Evolutionary conservation across 352 stramenopile genomes (phyloP), one percentile per base, ranked within the genome.

Genomic region (Pythium dissotocum): DNA sequence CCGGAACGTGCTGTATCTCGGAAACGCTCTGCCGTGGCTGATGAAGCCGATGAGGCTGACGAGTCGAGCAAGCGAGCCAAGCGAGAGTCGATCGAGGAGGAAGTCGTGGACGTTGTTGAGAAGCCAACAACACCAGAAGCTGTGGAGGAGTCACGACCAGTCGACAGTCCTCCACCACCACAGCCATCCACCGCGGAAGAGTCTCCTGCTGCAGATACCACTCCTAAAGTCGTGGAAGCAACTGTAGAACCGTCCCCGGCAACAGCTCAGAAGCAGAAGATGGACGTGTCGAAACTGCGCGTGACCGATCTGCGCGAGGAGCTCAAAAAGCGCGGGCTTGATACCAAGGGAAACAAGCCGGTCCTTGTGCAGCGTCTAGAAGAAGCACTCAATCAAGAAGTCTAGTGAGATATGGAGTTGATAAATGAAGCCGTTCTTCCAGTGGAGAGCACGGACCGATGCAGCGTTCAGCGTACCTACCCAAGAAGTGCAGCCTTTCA

Each of bases 261-360:
- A 24, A 73, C 72, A 14, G 61, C 61, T 3, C 56, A 63, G 28
- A 70, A 72, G 26, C 60, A 64, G 16, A 70, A 62, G 8, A 65
- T 72, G 1, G 48, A 79, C 63, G 61, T 88, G 14, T 70, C 67
- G 42, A 88, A 87, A 65, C 66, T 93, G 64, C 79, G 79, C 12
- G 85, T 94, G 36, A 71, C 78, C 1, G 83, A 92, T 53, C 71
- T 94, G 32, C 75, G 79, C 21, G 72, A 85, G 14, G 67, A 89
- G 65, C 76, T 94, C 14, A 90, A 91, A 69, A 81, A 82, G 72
- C 77, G 85, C 58, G 82, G 83, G 9, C 75, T 94, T 4, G 83
- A 92, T 65, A 82, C 73, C 3, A 91, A 91, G 63, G 85, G 85
- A 1, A 76, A 92, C 30, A 94, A 94, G 70, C 73, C 75, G 26